A percentile compares a stretch with the other conserved stretches of the same genome.
These are phyloP conservation scores for Leishmania guyanensis DNA, from an alignment of 208 protist species.

Conservation along the genomic window DNA sequence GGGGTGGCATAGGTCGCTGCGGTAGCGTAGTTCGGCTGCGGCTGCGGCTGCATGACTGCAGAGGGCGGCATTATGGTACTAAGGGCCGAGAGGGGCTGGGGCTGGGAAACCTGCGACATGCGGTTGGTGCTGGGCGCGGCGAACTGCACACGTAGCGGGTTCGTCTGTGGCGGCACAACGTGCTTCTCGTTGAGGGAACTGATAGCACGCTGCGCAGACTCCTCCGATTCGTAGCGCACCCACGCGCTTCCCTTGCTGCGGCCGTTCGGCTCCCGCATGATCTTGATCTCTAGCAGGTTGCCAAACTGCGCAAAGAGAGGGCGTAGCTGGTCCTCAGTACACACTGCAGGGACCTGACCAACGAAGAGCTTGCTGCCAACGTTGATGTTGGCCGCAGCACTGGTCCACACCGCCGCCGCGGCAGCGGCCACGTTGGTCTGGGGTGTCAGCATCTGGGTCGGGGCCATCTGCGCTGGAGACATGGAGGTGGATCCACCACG, in stretches of 20 bases:
- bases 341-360: slow-evolving; percentile 85
- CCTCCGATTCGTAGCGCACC: slow-evolving; percentile 78
- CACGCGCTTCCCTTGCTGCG: slow-evolving; percentile 83
- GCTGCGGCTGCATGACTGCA: slow-evolving; percentile 8
- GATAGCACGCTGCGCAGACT: slow-evolving; percentile 68
- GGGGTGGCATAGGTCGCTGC: slow-evolving; percentile 15
- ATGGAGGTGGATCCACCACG: slow-evolving; percentile 17
- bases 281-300: slow-evolving; percentile 73
- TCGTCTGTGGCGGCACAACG: slow-evolving; percentile 85
- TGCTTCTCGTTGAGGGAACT: slow-evolving; percentile 74
- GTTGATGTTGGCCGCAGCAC: slow-evolving; percentile 42
- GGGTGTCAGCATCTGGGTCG: slow-evolving; percentile 24
- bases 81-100: slow-evolving; percentile 19
- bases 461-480: neutral
- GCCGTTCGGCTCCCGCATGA: slow-evolving; percentile 81
- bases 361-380: slow-evolving; percentile 86
- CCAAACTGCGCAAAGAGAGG: slow-evolving; percentile 77
- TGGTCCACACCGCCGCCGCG: slow-evolving; percentile 19
- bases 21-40: slow-evolving; percentile 13
- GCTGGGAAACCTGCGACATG: slow-evolving; percentile 16
- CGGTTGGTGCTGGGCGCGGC: slow-evolving; percentile 44
- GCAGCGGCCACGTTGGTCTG: slow-evolving; percentile 7
- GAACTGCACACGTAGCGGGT: slow-evolving; percentile 79
- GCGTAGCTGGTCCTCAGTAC: slow-evolving; percentile 79
- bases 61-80: slow-evolving; percentile 16